Conservation (phyloP, 768 basidiomycete genomes). For the Roridomyces roridus region DNA sequence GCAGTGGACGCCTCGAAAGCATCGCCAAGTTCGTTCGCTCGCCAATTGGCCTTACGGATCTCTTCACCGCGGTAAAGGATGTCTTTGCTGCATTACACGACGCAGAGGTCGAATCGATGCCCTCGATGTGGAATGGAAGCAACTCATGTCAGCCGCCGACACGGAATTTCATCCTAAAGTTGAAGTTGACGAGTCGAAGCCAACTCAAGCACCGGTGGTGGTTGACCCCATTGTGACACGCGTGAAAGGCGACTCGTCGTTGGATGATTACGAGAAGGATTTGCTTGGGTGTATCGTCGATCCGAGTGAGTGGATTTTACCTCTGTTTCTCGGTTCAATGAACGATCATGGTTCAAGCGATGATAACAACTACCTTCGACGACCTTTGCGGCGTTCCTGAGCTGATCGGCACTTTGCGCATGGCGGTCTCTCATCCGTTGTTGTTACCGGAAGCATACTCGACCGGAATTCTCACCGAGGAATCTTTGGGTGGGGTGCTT, state of each 20-base stretch:
- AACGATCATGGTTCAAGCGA: background rate
- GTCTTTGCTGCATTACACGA: too few species aligned
- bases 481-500: slow-evolving; percentile 55
- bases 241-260: background rate
- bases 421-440: background rate
- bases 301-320: background rate
- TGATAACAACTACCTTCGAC: background rate
- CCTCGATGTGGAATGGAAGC: too few species aligned
- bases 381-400: background rate
- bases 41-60: too few species aligned
- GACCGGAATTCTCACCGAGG: background rate
- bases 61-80: too few species aligned
- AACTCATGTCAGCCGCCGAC: too few species aligned
- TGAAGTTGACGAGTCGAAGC: background rate
- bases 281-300: background rate
- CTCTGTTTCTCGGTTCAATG: too few species aligned
- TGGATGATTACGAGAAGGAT: background rate
- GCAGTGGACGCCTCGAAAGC: too few species aligned
- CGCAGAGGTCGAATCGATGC: too few species aligned
- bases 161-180: too few species aligned
- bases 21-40: too few species aligned
- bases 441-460: background rate
- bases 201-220: too few species aligned
- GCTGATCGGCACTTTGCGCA: background rate
- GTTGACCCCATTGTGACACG: background rate